Base-by-base conservation (phyloP, 2,329 filamentous ascomycete genomes). In the Penicillium janthinellum region DNA sequence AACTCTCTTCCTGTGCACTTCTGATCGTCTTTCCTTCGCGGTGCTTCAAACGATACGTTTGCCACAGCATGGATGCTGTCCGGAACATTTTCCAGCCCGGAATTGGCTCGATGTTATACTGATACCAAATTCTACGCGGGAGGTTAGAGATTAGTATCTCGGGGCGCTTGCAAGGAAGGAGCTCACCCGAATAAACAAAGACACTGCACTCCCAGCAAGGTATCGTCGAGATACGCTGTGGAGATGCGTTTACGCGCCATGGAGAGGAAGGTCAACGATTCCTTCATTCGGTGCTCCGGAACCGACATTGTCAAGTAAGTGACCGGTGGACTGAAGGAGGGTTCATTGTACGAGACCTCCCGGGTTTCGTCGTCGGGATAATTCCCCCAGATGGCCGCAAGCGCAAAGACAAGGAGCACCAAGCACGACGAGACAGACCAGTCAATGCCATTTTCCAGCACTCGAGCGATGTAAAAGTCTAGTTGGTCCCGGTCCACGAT, bases 81-180 rank as follows among this genome's bases (percentile, higher is more conserved):
- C 67, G 67, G 45, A 69, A 69, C 65, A 67, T 67, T 55, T 69
- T 69, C 67, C 67, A 69, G 1, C 67, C 67, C 1, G 65, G 62
- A 31, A 69, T 68, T 4, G 67, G 67, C 45, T 69, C 67, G 28
- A 69, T 62, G 28, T 69, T 69, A 48, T 68, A 69, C 41, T 69
- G 67, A 61, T 69, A 69, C 67, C 67, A 69, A 35, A 69, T 67
- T 28, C 67, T 68, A 52, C 6, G 17, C 5, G 14, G 4, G 17
- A n/a, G 31, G 31, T 64, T 41, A 62, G 45, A 48, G 11, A 48
- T 15, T 39, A 5, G 14, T 35, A 25, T 51, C 10, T 35, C 28
- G 2, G 8, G 31, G 38, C 15, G 17, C 4, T 22, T 20, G 8
- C 17, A 17, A 11, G 25, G 12, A 39, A 20, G 11, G 11, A 39